These are phyloP conservation scores for Salix caprea DNA, from an alignment of 345 rosid genomes.

Conservation along the genomic window DNA sequence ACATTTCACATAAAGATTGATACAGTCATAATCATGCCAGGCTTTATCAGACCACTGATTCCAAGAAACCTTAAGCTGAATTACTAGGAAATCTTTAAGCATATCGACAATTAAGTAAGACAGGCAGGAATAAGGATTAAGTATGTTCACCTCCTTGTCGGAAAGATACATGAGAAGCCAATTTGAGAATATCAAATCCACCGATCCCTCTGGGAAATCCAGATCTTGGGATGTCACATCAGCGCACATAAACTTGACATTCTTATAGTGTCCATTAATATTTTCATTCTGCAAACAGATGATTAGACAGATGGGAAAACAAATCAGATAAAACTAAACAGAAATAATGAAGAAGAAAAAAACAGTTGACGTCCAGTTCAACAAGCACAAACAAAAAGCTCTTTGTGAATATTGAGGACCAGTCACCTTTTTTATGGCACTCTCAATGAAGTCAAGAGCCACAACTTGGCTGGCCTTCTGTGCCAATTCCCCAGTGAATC, in stretches of 20 bases:
- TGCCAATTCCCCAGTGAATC: constrained; percentile 86
- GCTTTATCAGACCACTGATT: not conserved
- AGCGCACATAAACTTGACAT: constrained; percentile 76
- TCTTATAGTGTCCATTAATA: constrained; percentile 71
- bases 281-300: constrained; percentile 56
- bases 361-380: not conserved
- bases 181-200: constrained; percentile 85
- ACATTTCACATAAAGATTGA: not conserved
- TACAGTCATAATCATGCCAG: not conserved
- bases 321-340: not conserved
- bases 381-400: not conserved
- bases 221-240: constrained; percentile 79
- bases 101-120: too few relatives aligned
- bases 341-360: not conserved
- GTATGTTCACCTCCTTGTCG: constrained; percentile 60
- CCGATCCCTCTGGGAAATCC: constrained; percentile 53
- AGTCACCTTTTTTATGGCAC: constrained; percentile 73
- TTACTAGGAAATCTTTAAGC: not conserved
- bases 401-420: not conserved
- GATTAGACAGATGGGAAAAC: constrained; percentile 9
- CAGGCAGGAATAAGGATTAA: not conserved
- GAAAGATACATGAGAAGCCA: constrained; percentile 98
- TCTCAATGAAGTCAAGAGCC: constrained; percentile 88
- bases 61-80: not conserved
- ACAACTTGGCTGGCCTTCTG: constrained; percentile 63